These are phyloP conservation scores for Ganoderma meredithae DNA, from an alignment of 1,284 basidiomycete genomes.

Conservation along the genomic window DNA sequence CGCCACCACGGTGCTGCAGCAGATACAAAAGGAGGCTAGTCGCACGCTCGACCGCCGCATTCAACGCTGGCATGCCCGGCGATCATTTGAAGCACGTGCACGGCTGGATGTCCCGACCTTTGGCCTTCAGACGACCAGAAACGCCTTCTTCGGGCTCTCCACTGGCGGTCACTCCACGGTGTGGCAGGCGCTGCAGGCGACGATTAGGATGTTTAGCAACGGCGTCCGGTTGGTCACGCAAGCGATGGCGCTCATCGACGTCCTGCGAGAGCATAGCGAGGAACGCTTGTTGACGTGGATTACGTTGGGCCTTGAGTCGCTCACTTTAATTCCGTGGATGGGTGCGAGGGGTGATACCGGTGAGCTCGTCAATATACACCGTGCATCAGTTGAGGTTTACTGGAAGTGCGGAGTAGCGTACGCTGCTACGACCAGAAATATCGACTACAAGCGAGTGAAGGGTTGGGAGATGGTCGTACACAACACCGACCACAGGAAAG, in stretches of 20 bases:
- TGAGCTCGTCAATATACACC: not conserved
- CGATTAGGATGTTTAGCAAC: conserved; percentile 51
- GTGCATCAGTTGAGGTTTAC: no score
- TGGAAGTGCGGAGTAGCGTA: not conserved
- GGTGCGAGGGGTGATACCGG: not conserved
- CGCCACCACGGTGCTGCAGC: conserved; percentile 52
- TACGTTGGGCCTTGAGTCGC: not conserved
- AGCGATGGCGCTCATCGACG: conserved; percentile 64
- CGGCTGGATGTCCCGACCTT: conserved; percentile 82
- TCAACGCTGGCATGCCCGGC: conserved; percentile 65
- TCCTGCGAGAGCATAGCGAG: conserved; percentile 70
- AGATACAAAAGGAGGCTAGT: conserved; percentile 41
- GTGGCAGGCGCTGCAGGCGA: conserved; percentile 62
- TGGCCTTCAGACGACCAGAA: conserved; percentile 66
- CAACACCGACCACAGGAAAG: conserved; percentile 66
- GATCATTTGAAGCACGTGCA: conserved; percentile 67
- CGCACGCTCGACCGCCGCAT: conserved; percentile 62
- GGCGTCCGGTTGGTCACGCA: conserved; percentile 65
- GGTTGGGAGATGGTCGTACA: conserved; percentile 66
- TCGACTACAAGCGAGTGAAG: conserved; percentile 66
- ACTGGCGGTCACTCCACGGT: conserved; percentile 51
- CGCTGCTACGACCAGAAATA: conserved; percentile 68
- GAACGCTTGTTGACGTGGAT: conserved; percentile 49
- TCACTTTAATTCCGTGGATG: not conserved
- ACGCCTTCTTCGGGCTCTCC: conserved; percentile 52